These are phyloP conservation scores for Globisporangium spiculum DNA, from an alignment of 352 stramenopile genomes.

Conservation along the genomic window DNA sequence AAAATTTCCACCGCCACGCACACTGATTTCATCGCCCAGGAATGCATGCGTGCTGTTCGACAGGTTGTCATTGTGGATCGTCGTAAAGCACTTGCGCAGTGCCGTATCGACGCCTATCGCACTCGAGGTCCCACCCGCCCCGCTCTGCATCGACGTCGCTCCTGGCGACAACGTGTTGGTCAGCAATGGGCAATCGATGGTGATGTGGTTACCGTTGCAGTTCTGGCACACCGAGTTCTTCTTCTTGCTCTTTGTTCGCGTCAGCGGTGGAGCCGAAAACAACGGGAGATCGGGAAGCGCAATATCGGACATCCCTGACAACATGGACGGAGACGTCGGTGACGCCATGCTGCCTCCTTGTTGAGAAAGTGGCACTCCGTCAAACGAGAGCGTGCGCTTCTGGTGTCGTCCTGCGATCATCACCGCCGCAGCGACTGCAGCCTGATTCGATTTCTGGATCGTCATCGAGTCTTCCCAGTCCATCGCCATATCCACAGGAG, in stretches of 20 bases:
- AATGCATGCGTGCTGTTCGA: constrained; percentile 84
- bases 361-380: constrained; percentile 15
- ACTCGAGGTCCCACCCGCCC: neutral
- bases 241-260: constrained; percentile 56
- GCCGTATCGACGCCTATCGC: constrained; percentile 55
- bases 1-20: constrained; percentile 62
- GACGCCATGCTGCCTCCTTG: neutral
- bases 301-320: constrained; percentile 18
- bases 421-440: constrained; percentile 40
- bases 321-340: constrained; percentile 18
- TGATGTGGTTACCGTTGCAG: constrained; percentile 82
- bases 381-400: constrained; percentile 41
- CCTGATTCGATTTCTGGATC: constrained; percentile 34
- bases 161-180: constrained; percentile 42
- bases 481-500: neutral
- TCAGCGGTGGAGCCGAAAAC: constrained; percentile 32
- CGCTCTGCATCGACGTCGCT: constrained; percentile 10
- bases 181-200: constrained; percentile 69
- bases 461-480: constrained; percentile 29
- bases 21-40: constrained; percentile 83
- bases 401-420: constrained; percentile 36
- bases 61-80: constrained; percentile 83
- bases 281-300: constrained; percentile 15
- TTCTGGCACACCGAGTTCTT: constrained; percentile 71
- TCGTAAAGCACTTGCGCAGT: constrained; percentile 85